These are phyloP conservation scores for Dalbergia cochinchinensis DNA, from an alignment of 306 rosid species.

Conservation along the genomic window DNA sequence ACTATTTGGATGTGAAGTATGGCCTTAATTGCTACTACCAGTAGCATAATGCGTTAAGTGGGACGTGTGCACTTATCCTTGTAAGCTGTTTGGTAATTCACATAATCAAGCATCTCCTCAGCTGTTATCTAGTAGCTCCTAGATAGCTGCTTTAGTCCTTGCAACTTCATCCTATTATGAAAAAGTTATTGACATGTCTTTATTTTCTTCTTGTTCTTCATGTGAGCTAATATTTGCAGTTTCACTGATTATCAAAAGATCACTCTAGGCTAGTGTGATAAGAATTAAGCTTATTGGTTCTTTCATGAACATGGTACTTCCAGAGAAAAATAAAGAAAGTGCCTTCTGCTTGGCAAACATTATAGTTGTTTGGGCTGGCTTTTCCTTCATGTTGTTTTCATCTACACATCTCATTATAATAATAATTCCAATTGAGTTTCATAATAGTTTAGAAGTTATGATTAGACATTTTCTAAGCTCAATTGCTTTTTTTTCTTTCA, in stretches of 20 bases:
- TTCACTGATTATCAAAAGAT: slow-evolving; percentile 31
- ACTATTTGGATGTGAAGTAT: no score
- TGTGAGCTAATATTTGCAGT: slow-evolving; percentile 3
- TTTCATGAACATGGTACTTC: slow-evolving; percentile 25
- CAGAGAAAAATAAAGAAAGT: slow-evolving; percentile 19
- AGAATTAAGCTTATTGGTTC: slow-evolving; percentile 21
- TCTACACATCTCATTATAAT: background rate
- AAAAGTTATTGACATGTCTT: slow-evolving; percentile 3
- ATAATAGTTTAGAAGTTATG: slow-evolving; percentile 23
- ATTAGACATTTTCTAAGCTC: slow-evolving; percentile 23
- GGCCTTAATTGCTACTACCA: no score
- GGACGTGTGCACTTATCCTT: slow-evolving; percentile 27
- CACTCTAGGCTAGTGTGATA: slow-evolving; percentile 4
- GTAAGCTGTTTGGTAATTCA: slow-evolving; percentile 29
- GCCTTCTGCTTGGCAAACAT: slow-evolving; percentile 31
- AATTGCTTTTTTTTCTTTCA: background rate
- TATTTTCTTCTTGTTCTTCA: slow-evolving; percentile 23
- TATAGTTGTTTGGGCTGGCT: slow-evolving; percentile 32
- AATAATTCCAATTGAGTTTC: slow-evolving; percentile 31
- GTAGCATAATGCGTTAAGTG: background rate
- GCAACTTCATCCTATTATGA: slow-evolving; percentile 1
- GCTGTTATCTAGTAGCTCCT: slow-evolving; percentile 18
- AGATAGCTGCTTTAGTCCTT: slow-evolving; percentile 5
- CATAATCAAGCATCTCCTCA: slow-evolving; percentile 18
- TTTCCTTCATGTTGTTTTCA: slow-evolving; percentile 25